Percentiles rank a stretch among this genome's conserved stretches.
Evolutionary conservation across 2,329 filamentous ascomycete genomes (phyloP).

Genomic region (Dactylellina leptospora): DNA sequence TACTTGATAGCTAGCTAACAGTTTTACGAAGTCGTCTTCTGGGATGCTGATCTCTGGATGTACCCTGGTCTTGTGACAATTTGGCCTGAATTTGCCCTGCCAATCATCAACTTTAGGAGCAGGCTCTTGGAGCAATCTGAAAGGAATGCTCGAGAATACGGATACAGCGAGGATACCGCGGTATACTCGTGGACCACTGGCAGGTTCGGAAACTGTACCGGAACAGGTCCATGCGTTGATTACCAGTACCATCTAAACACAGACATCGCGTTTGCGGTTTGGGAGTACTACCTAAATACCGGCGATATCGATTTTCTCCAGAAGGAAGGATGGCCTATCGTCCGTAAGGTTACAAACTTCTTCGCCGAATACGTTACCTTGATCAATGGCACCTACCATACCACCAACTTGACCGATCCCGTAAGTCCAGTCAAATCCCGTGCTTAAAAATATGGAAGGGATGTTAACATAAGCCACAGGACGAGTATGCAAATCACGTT

Average conservation of each 20-base stretch:
- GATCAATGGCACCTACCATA: conserved; percentile 66
- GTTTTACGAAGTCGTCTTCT: conserved; percentile 64
- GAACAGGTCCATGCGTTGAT: conserved; percentile 72
- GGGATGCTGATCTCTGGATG: conserved; percentile 75
- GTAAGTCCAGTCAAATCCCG: conserved; percentile 60
- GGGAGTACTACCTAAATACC: conserved; percentile 70
- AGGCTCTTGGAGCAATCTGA: conserved; percentile 69
- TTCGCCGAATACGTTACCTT: conserved; percentile 59
- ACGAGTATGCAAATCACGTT: conserved; percentile 74
- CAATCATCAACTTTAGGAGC: conserved; percentile 72
- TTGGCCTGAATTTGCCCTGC: conserved; percentile 70
- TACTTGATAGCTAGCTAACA: conserved; percentile 1
- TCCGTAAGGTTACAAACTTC: conserved; percentile 56
- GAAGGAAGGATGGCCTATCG: conserved; percentile 59
- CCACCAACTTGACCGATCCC: conserved; percentile 78
- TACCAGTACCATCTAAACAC: conserved; percentile 78
- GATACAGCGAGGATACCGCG: conserved; percentile 61
- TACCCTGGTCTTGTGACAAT: conserved; percentile 72
- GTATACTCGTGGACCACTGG: conserved; percentile 75
- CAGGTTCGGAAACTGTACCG: conserved; percentile 74
- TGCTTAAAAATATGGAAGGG: conserved; percentile 2
- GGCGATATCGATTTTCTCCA: conserved; percentile 69
- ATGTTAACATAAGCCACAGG: conserved; percentile 58
- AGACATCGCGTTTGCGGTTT: conserved; percentile 71
- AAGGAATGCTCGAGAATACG: conserved; percentile 69